Evolutionary conservation across 1,139 yeast genomes (phyloP), one percentile per base, ranked within the genome.

Genomic region (Hyphopichia buzzinii): DNA sequence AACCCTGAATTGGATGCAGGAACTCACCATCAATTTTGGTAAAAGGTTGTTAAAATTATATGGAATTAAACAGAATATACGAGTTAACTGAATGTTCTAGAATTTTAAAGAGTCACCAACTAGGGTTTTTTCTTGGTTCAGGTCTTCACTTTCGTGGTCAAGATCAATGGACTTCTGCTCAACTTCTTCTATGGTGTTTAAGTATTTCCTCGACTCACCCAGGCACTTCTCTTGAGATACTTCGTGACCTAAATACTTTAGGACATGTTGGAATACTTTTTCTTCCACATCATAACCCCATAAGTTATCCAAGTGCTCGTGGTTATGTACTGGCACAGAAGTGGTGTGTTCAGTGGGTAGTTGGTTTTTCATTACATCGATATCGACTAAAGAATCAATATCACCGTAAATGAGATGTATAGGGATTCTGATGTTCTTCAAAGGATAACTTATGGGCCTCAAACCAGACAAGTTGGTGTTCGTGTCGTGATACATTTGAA

Each of bases 241-340:
- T 3, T 17, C 11, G 33, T 62, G 61, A 0, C 61, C 63, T 36
- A 69, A 54, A 34, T 57, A 61, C n/a, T 57, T 50, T 22, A 78
- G 53, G 0, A 86, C 82, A 44, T 79, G 74, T 10, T 52, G 56
- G 45, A 71, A 68, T 1, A 62, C 66, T n/a, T 33, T 36, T 2
- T 66, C 62, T 28, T 75, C 76, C 1, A 84, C 84, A 38, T 81
- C 77, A 25, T 70, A 64, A 6, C 96, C 96, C 97, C 97, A 90
- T 19, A 90, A 64, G 47, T 90, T 74, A 55, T 90, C 97, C 41
- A 90, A 65, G 60, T 90, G 97, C 59, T 90, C 97, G 54, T 88
- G 94, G 22, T 69, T 64, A 1, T 62, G 64, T 2, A 84, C 76
- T 0, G 81, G 77, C 28, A 66, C 61, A 0, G 67, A 52, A 1